phyloP scores from a whole-genome alignment of 345 rosid genomes.

The Psidium friedrichsthalianum region DNA sequence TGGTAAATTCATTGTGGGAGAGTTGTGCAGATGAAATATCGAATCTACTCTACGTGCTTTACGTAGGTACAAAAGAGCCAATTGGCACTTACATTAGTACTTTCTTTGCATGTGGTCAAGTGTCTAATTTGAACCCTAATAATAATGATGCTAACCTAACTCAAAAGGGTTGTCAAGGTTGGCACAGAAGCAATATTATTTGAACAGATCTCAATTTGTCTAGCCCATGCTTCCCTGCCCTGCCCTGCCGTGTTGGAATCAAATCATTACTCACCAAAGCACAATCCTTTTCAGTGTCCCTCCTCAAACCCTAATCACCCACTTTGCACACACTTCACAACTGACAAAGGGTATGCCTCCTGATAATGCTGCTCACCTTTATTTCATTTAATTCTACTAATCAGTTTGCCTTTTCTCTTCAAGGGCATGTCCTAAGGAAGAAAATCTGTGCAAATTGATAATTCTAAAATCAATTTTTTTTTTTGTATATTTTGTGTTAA shows the following conservation, averaged over 20 bases:
- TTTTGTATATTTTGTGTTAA: neutral
- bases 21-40: neutral
- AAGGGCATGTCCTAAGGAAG: neutral
- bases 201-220: neutral
- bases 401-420: neutral
- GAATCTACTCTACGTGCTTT: neutral
- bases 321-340: neutral
- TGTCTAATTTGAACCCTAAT: neutral
- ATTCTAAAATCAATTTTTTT: neutral
- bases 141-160: neutral
- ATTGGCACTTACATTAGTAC: fast-evolving
- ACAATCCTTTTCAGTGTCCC: neutral
- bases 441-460: neutral
- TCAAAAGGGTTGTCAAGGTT: neutral
- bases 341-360: neutral
- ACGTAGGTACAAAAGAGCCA: neutral
- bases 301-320: neutral
- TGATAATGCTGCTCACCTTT: neutral
- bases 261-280: neutral
- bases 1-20: fast-evolving
- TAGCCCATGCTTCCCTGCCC: neutral
- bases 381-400: neutral
- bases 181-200: neutral
- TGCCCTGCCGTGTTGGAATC: neutral
- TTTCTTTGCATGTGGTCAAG: neutral